Percentiles rank a stretch among this genome's conserved stretches.
phyloP scores from a whole-genome alignment of 208 protist species.

The Leishmania arabica region DNA sequence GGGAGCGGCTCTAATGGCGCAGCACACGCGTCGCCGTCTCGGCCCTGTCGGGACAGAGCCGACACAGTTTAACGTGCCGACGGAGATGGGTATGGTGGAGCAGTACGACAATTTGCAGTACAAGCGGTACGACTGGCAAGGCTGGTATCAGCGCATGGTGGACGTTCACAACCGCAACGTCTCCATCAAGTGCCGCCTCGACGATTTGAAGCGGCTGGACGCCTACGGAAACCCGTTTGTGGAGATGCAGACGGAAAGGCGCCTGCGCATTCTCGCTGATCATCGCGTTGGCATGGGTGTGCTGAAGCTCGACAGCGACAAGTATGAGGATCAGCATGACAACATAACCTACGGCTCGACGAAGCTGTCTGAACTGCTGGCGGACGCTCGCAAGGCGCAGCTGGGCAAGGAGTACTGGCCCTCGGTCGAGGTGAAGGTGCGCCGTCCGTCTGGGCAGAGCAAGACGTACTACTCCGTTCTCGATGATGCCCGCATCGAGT shows the following conservation, averaged over 20 bases:
- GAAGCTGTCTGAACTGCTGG: slow-evolving; percentile 86
- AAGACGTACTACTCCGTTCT: slow-evolving; percentile 88
- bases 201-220: slow-evolving; percentile 84
- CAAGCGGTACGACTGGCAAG: slow-evolving; percentile 92
- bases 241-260: slow-evolving; percentile 83
- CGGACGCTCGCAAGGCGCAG: slow-evolving; percentile 87
- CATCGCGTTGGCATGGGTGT: slow-evolving; percentile 88
- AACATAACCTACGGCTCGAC: slow-evolving; percentile 79
- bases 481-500: slow-evolving; percentile 85
- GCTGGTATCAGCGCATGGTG: slow-evolving; percentile 91
- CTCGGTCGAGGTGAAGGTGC: slow-evolving; percentile 91
- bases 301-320: slow-evolving; percentile 89
- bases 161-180: slow-evolving; percentile 93
- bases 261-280: slow-evolving; percentile 77
- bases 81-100: slow-evolving; percentile 87
- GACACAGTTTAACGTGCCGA: slow-evolving; percentile 76
- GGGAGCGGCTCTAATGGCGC: slow-evolving; percentile 75
- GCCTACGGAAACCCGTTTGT: slow-evolving; percentile 73
- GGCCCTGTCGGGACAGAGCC: slow-evolving; percentile 61
- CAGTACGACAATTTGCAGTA: slow-evolving; percentile 91
- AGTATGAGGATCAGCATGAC: slow-evolving; percentile 89
- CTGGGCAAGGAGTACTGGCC: slow-evolving; percentile 89
- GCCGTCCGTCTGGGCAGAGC: slow-evolving; percentile 80
- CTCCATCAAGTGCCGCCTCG: slow-evolving; percentile 76
- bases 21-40: slow-evolving; percentile 78